Evolutionary conservation across 2,329 filamentous ascomycete genomes (phyloP), one percentile per base, ranked within the genome.

Genomic region (Claviceps purpurea): DNA sequence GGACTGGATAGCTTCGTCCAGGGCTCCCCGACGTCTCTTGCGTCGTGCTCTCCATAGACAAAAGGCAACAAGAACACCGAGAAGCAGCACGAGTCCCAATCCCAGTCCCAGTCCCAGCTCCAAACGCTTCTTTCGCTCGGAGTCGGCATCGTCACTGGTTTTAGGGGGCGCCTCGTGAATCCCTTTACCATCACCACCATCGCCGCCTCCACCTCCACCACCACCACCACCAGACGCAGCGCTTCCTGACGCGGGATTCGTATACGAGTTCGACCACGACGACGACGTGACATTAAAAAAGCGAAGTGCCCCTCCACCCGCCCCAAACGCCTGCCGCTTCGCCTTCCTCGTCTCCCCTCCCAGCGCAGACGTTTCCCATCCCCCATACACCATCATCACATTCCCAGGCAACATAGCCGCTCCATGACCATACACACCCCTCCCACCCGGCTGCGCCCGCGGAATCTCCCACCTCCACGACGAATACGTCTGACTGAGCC

Each of bases 401-500:
- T 85, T 84, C 2, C 82, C 82, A 0, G 81, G 81, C 3, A 85
- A 65, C 51, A 85, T 68, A 1, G 72, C 75, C 1, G 82, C 79
- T 1, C 79, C 82, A 58, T 85, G 82, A 0, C 82, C 82, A 59
- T 79, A 85, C 0, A 84, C 66, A 0, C 76, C 78, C 1, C 61
- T 51, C 0, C 64, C 70, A 14, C 5, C 62, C 1, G 70, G 76
- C 62, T 76, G 75, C 4, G 71, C 61, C 0, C 69, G 61, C 0
- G 87, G 86, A 1, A 85, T 69, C 1, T 70, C 73, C 87, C 87
- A 93, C 56, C 73, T 68, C 87, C 87, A 91, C 37, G 79, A 73
- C 8, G 83, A 85, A 62, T 87, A 93, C 4, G 82, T 82, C 55
- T 83, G 77, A 6, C 84, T 87, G 53, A 96, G 73, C 53, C 87